These are phyloP conservation scores for Fusarium sororula DNA, from an alignment of 2,329 filamentous ascomycete genomes.

Conservation along the genomic window DNA sequence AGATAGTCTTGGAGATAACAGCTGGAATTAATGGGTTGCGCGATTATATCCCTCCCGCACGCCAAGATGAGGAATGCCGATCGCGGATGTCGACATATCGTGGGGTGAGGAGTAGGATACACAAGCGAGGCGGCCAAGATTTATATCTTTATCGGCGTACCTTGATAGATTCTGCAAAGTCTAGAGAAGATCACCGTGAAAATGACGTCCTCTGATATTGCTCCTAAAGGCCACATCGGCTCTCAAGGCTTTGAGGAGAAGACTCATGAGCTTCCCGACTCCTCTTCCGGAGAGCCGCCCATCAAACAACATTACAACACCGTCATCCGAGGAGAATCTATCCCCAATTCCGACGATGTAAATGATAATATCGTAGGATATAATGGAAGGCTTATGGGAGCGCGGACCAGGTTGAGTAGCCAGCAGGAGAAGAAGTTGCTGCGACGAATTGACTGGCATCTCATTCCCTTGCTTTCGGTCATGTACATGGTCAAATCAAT, in stretches of 20 bases:
- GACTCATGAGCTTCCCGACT: neutral
- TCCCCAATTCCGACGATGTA: fast-evolving
- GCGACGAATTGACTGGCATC: neutral
- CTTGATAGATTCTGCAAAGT: fast-evolving
- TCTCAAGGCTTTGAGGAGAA: neutral
- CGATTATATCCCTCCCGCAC: neutral
- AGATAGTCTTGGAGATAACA: neutral
- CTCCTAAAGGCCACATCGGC: neutral
- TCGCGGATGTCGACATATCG: neutral
- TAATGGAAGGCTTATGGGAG: neutral
- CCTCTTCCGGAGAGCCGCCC: fast-evolving
- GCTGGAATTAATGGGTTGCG: neutral
- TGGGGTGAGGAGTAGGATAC: neutral
- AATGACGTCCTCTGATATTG: neutral
- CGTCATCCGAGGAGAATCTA: neutral
- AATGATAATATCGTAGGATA: fast-evolving
- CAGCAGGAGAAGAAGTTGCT: neutral
- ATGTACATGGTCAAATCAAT: neutral
- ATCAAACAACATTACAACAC: neutral
- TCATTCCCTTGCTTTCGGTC: neutral
- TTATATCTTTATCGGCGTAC: fast-evolving
- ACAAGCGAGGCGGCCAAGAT: fast-evolving
- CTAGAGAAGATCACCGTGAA: fast-evolving
- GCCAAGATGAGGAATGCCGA: neutral
- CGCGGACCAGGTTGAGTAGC: neutral